Evolutionary conservation across 2,329 filamentous ascomycete genomes (phyloP), one percentile per base, ranked within the genome.

Genomic region (Colletotrichum somersetense): DNA sequence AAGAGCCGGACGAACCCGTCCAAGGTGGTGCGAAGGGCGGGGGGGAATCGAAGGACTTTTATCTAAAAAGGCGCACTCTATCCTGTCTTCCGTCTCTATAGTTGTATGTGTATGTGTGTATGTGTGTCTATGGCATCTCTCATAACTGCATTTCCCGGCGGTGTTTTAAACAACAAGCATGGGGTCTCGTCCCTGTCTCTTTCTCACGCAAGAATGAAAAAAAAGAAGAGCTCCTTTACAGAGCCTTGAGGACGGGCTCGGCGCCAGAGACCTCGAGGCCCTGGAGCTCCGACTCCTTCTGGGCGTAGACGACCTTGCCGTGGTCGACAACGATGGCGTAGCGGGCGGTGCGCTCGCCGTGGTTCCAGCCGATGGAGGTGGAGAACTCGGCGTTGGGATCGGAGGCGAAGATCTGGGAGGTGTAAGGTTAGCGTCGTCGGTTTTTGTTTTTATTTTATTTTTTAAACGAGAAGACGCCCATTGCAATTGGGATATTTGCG

Each of bases 261-360:
- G 87, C 88, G 63, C 87, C 85, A 30, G 87, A 88, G 73, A 83
- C 81, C 71, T 83, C 83, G 66, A 86, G 84, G 76, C 80, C 82
- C 62, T 82, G 83, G 64, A 79, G 79, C 67, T 84, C 87, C 35
- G 83, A 81, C 85, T 97, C 94, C 78, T 89, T 91, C 83, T 92
- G 93, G 73, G 93, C 92, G 82, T 97, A 97, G 78, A 85, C 86
- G 78, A 97, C 88, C 86, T 93, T 96, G 82, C 94, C 94, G 81
- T 97, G 87, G 84, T 95, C 94, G 76, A 97, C 84, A 77, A 95
- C 85, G 81, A 97, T 89, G 77, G 93, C 94, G 85, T 93, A 97
- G 74, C 94, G 89, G 74, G 89, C 90, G 75, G 93, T 95, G 75
- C 94, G 89, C 79, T 93, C 92, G 72, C 91, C 92, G 58, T 89